Percentiles rank a stretch among this genome's conserved stretches.
Evolutionary conservation across 2,329 filamentous ascomycete genomes (phyloP).

Genomic region (Nannizziopsis arthrosporioides): DNA sequence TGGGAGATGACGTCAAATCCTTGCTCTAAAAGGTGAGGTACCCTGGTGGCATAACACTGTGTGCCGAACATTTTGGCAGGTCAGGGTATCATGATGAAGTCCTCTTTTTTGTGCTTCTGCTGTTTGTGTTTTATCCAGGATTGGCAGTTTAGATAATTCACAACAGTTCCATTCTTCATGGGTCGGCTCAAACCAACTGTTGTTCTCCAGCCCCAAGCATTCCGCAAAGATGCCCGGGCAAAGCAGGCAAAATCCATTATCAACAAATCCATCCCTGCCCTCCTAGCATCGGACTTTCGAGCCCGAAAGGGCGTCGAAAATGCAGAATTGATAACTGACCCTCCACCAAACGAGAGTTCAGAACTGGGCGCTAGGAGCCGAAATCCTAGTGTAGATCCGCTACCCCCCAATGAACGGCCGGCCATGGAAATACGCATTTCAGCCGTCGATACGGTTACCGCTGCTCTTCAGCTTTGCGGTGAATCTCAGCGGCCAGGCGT

Average conservation of each 20-base stretch:
- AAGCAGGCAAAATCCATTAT: conserved; percentile 10
- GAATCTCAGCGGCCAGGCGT: not conserved
- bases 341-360: not conserved
- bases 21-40: not conserved
- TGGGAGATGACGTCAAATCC: not conserved
- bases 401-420: not conserved
- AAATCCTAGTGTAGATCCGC: not conserved
- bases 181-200: conserved; percentile 6
- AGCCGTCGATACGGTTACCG: conserved; percentile 5
- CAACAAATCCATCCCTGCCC: conserved; percentile 11
- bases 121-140: not conserved
- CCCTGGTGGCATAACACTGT: not conserved
- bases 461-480: not conserved
- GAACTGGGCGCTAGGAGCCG: too few species aligned
- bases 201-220: conserved; percentile 8
- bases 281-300: conserved; percentile 5
- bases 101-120: not conserved
- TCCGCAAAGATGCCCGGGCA: conserved; percentile 10
- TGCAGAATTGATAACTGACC: conserved; percentile 7
- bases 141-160: not conserved
- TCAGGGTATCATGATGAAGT: not conserved
- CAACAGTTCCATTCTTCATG: not conserved
- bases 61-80: not conserved
- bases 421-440: not conserved
- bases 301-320: conserved; percentile 8